Evolutionary conservation across 1,284 basidiomycete species (phyloP), one percentile per base, ranked within the genome.

Genomic region (Fomitiporia mediterranea): DNA sequence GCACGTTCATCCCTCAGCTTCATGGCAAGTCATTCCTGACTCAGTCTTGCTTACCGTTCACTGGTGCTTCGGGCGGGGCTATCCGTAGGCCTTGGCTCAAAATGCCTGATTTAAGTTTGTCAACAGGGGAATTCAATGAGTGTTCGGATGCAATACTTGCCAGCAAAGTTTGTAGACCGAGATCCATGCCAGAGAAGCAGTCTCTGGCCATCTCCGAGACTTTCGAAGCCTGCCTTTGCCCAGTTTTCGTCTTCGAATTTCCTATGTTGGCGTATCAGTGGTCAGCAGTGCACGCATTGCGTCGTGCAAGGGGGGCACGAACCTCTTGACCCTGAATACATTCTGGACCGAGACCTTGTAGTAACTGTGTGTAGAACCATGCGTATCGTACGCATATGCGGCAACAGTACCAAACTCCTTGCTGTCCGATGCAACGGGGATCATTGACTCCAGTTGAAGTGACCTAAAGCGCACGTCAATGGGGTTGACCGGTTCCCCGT

Each of bases 131-230:
- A 35, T 7, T 3, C 6, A 2, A 21, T 17, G 28, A 49, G 38
- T 9, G 44, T 35, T n/a, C n/a, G n/a, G 30, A 19, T 15, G 15
- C 23, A 9, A 19, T n/a, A 30, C 48, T 23, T 48, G 72, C 80
- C 81, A 43, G 81, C 82, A 66, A 83, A 85, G 64, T 85, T 84
- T 23, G 83, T 83, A 4, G 80, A 77, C 34, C 82, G 68, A 27
- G 80, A 83, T 17, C 84, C 83, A 60, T 86, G 84, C 84, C 83
- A 86, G 42, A 86, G 70, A 28, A 86, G 70, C 57, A 84, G 67
- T 2, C 82, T 72, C 53, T 85, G 77, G 13, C 81, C 81, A 37
- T 75, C 72, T 5, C 57, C 65, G 21, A 81, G 63, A 15, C 69
- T 67, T 53, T 77, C 70, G 56, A 71, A 78, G 2, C 80, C 77